Conservation (phyloP, 768 basidiomycete species). For the Termitomyces sp. region DNA sequence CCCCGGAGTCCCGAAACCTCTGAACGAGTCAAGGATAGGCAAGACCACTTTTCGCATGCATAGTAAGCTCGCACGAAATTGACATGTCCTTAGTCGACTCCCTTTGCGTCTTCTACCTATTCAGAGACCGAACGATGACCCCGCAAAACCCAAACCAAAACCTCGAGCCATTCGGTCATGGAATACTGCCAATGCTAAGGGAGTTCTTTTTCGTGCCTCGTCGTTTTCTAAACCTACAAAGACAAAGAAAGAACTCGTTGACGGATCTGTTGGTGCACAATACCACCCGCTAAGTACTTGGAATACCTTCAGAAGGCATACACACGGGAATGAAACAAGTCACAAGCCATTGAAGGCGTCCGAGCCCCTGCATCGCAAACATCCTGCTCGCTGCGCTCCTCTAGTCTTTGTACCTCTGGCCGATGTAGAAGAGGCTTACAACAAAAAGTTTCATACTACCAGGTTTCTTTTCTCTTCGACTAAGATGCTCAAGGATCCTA, state of each 20-base stretch:
- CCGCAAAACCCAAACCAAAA: background rate
- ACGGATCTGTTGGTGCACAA: background rate
- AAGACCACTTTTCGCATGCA: background rate
- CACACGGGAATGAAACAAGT: background rate
- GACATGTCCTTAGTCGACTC: conserved; percentile 11
- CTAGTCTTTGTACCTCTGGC: conserved; percentile 23
- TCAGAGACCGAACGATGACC: background rate
- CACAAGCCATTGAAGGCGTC: background rate
- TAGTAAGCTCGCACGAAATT: background rate
- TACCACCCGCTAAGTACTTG: conserved; percentile 11
- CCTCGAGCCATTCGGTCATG: conserved; percentile 11
- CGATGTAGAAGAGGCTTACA: conserved; percentile 21
- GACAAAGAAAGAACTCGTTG: background rate
- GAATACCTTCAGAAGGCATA: conserved; percentile 1
- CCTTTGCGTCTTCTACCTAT: conserved; percentile 22
- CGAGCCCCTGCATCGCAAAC: background rate
- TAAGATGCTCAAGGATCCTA: background rate
- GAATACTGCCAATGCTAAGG: conserved; percentile 26
- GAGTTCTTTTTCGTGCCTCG: conserved; percentile 19
- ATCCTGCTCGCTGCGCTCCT: conserved; percentile 15
- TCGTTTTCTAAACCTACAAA: conserved; percentile 10
- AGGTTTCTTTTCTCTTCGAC: conserved; percentile 2
- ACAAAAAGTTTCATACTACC: background rate
- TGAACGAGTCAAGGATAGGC: background rate
- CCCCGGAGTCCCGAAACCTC: background rate